phyloP scores from a whole-genome alignment of 441 rosid species.

The Codiaeum variegatum region DNA sequence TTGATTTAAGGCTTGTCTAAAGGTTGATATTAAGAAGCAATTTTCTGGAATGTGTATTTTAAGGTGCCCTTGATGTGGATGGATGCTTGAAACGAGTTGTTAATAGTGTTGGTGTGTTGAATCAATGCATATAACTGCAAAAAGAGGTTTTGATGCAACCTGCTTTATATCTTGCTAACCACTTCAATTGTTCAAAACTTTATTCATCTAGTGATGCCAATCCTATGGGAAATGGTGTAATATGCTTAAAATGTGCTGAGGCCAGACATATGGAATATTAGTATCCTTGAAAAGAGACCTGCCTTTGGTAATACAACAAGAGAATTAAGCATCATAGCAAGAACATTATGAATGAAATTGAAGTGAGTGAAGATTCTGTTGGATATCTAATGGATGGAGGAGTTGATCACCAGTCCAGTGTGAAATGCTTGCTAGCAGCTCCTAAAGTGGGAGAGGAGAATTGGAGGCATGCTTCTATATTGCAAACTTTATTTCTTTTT shows the following conservation, averaged over 20 bases:
- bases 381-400: not conserved
- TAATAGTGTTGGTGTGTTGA: not conserved
- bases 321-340: not conserved
- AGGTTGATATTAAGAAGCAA: not conserved
- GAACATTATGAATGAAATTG: not conserved
- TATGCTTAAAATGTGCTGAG: not conserved
- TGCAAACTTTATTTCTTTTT: not conserved
- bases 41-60: not conserved
- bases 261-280: not conserved
- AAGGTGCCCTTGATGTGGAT: not conserved
- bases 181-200: not conserved
- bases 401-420: not conserved
- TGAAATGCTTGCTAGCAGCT: not conserved
- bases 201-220: not conserved
- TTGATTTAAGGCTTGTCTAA: not conserved
- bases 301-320: not conserved
- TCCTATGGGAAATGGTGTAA: not conserved
- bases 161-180: not conserved
- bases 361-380: not conserved
- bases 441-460: not conserved
- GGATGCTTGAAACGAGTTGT: not conserved
- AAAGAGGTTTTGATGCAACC: not conserved
- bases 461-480: not conserved
- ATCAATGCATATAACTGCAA: not conserved
- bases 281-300: not conserved